A percentile compares a stretch with the other conserved stretches of the same genome.
These are phyloP conservation scores for Bassia scoparia DNA, from an alignment of 148 eudicot genomes.

Conservation along the genomic window DNA sequence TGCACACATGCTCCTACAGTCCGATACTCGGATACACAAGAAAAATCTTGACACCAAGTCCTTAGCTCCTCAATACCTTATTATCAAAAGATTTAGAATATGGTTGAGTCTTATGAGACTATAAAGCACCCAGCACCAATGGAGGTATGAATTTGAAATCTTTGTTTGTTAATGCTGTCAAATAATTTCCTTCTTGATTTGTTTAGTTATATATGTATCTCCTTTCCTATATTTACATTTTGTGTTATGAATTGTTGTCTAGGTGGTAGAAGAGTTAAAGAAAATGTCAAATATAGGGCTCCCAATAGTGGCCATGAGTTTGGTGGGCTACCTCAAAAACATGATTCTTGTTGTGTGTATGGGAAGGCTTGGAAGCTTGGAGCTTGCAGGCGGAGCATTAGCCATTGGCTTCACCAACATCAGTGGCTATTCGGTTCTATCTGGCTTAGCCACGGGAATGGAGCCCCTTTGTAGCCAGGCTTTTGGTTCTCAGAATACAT, in stretches of 20 bases:
- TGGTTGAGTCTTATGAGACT: constrained; percentile 40
- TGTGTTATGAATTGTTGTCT: constrained; percentile 9
- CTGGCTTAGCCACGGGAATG: constrained; percentile 86
- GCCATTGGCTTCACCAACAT: constrained; percentile 91
- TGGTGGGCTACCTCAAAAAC: constrained; percentile 60
- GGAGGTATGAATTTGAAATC: constrained; percentile 46
- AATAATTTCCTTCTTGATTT: not conserved
- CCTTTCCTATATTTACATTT: not conserved
- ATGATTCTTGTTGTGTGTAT: constrained; percentile 72
- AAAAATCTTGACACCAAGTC: not conserved
- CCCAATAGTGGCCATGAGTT: constrained; percentile 65
- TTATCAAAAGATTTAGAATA: constrained; percentile 23
- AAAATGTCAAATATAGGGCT: constrained; percentile 54
- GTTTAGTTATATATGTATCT: not conserved
- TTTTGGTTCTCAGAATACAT: constrained; percentile 58
- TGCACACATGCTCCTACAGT: constrained; percentile 21
- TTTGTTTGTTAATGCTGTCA: not conserved
- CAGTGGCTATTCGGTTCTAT: constrained; percentile 75
- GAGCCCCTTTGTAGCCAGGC: constrained; percentile 93
- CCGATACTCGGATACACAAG: not conserved
- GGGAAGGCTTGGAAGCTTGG: constrained; percentile 74
- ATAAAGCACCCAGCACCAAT: constrained; percentile 37
- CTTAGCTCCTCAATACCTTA: constrained; percentile 10
- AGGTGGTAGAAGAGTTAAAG: constrained; percentile 75
- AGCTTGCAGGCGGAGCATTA: constrained; percentile 84